A percentile compares a stretch with the other conserved stretches of the same genome.
phyloP scores from a whole-genome alignment of 345 rosid species.

The Linum trigynum region DNA sequence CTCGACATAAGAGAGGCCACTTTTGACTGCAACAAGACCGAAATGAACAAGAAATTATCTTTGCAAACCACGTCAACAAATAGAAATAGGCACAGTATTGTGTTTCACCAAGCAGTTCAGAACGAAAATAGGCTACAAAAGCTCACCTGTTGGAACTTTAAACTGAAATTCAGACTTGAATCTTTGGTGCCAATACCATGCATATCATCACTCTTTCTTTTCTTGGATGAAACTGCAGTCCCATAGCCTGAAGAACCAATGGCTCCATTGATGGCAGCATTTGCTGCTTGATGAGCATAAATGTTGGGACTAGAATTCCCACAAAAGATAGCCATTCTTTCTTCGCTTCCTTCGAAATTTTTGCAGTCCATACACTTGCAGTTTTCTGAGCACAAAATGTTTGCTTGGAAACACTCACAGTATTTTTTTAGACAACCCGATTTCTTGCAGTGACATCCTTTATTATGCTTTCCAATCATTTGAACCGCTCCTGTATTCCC shows the following conservation, averaged over 20 bases:
- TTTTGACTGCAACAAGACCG: background rate
- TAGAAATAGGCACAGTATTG: background rate
- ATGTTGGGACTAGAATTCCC: constrained; percentile 34
- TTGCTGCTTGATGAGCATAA: constrained; percentile 53
- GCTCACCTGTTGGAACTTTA: background rate
- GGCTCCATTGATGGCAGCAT: constrained; percentile 57
- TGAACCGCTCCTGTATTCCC: constrained; percentile 39
- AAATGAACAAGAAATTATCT: background rate
- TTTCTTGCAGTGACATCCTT: constrained; percentile 87
- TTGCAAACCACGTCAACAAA: background rate
- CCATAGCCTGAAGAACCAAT: constrained; percentile 55
- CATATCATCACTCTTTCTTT: constrained; percentile 44
- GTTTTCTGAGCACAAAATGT: constrained; percentile 73
- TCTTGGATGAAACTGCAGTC: constrained; percentile 34
- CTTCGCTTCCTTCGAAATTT: constrained; percentile 70
- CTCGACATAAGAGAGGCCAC: background rate
- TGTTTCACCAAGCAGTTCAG: background rate
- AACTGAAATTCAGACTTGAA: background rate
- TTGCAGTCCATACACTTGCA: constrained; percentile 79
- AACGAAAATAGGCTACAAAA: background rate
- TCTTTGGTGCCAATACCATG: constrained; percentile 20
- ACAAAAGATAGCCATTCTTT: constrained; percentile 39
- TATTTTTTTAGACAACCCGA: constrained; percentile 90
- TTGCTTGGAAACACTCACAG: constrained; percentile 86
- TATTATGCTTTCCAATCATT: constrained; percentile 61